A percentile compares a stretch with the other conserved stretches of the same genome.
Conservation (phyloP, 2,329 filamentous ascomycete species). For the Penicillium sp. region DNA sequence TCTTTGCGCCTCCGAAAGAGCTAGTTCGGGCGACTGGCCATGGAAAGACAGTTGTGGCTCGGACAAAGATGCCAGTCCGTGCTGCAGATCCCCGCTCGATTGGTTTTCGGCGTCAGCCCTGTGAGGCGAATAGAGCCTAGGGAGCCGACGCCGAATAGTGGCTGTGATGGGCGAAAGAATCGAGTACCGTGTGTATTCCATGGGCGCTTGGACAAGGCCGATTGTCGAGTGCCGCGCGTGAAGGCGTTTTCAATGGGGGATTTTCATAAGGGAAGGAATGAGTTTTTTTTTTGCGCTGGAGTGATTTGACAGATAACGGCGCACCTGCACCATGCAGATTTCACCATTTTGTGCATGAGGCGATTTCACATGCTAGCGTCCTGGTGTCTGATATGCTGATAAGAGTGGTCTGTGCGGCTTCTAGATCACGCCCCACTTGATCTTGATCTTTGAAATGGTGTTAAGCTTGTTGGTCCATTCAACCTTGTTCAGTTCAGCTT, state of each 20-base stretch:
- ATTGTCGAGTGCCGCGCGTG: neutral
- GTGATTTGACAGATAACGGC: slow-evolving; percentile 17
- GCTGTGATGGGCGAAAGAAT: slow-evolving; percentile 26
- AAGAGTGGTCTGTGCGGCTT: slow-evolving; percentile 9
- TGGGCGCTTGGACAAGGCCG: neutral
- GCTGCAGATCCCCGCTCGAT: slow-evolving; percentile 4
- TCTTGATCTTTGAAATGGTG: neutral
- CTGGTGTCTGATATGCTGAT: slow-evolving; percentile 18
- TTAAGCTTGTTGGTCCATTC: neutral
- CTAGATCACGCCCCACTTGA: neutral
- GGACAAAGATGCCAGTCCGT: slow-evolving; percentile 12
- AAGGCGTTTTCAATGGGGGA: neutral
- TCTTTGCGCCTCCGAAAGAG: slow-evolving; percentile 6
- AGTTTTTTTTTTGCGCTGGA: neutral
- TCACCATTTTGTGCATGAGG: slow-evolving; percentile 10
- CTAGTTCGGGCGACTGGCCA: neutral
- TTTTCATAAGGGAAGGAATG: neutral
- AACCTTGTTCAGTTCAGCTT: too few relatives aligned
- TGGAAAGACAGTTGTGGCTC: slow-evolving; percentile 18
- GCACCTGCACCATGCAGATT: slow-evolving; percentile 2
- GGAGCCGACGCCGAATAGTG: slow-evolving; percentile 29
- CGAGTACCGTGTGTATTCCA: slow-evolving; percentile 22
- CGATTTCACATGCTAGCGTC: slow-evolving; percentile 23
- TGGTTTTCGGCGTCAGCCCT: slow-evolving; percentile 10
- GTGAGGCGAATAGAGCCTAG: slow-evolving; percentile 23